phyloP scores from a whole-genome alignment of 1,284 basidiomycete genomes.

The Malassezia pachydermatis region DNA sequence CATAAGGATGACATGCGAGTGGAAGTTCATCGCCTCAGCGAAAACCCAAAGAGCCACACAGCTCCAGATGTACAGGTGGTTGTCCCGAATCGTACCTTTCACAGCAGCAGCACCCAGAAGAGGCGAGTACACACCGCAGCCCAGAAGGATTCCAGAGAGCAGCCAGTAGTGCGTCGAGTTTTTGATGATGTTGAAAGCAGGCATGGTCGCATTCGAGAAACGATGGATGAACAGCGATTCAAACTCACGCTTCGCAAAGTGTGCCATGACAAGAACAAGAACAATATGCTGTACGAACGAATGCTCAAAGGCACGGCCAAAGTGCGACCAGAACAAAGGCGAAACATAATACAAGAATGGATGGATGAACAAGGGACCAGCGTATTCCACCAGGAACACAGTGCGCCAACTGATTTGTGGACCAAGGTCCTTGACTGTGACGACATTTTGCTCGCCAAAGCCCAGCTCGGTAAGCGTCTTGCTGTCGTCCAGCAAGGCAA shows the following conservation, averaged over 20 bases:
- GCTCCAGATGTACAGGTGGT: slow-evolving; percentile 60
- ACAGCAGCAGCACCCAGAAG: slow-evolving; percentile 62
- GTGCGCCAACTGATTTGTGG: slow-evolving; percentile 45
- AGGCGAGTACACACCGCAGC: slow-evolving; percentile 24
- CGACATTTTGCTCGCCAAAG: slow-evolving; percentile 21
- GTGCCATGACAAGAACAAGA: slow-evolving; percentile 66
- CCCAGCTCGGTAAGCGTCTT: slow-evolving; percentile 24
- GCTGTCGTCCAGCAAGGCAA: slow-evolving; percentile 33
- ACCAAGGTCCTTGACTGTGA: slow-evolving; percentile 45
- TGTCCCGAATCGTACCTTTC: slow-evolving; percentile 60
- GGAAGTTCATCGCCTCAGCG: slow-evolving; percentile 75
- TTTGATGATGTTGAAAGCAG: slow-evolving; percentile 72
- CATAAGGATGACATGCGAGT: slow-evolving; percentile 71
- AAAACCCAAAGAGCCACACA: slow-evolving; percentile 65
- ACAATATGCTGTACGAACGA: slow-evolving; percentile 71
- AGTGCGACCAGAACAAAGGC: slow-evolving; percentile 56
- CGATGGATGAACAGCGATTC: slow-evolving; percentile 75
- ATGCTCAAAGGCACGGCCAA: slow-evolving; percentile 54
- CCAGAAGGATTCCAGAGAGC: slow-evolving; percentile 56
- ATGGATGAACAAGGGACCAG: slow-evolving; percentile 82
- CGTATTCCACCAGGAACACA: slow-evolving; percentile 46
- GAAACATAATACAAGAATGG: slow-evolving; percentile 71
- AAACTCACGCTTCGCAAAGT: slow-evolving; percentile 84
- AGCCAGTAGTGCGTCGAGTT: slow-evolving; percentile 58
- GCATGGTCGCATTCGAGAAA: slow-evolving; percentile 93